Evolutionary conservation across 805 yeast genomes (phyloP), one percentile per base, ranked within the genome.

Genomic region (Saturnispora galanensis): DNA sequence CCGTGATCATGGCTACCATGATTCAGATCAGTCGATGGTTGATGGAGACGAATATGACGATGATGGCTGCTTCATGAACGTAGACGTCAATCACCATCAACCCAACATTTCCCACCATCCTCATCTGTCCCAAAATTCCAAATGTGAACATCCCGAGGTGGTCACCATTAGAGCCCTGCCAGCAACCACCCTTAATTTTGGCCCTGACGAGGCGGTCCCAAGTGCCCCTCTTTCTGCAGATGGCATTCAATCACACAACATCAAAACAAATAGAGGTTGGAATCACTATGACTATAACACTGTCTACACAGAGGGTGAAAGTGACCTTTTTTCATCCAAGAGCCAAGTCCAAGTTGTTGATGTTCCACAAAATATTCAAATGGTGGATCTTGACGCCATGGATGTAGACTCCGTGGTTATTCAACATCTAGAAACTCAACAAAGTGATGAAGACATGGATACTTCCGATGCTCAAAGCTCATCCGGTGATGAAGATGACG

Each of bases 151-250:
- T 12, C 15, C 28, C 17, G 40, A 36, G 15, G 36, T 48, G 50
- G 73, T 74, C 37, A 83, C 86, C 10, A 88, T 89, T 50, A 87
- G 86, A 32, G 68, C 78, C 37, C 65, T 90, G 42, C 97, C 97
- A 2, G 80, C 96, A 2, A 88, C 97, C 0, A 79, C 86, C 0
- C 72, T 90, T 45, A 88, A 89, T 58, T 85, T 86, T 7, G 76
- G 84, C 4, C 67, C 74, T 7, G 79, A 74, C 43, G 80, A 75
- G 47, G 76, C 73, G 44, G 78, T 79, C 50, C 82, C 78, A 34
- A 21, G 7, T 21, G 26, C 26, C 7, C 26, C 26, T 21, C 26
- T 21, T 21, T 21, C 26, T 21, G 26, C 26, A 21, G 26, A 21
- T 21, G 26, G 26, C 26, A 75, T 80, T 1, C 72, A 81, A 41